Evolutionary conservation across 202 grass and related monocot species (phyloP).

Genomic region (Zizania palustris): DNA sequence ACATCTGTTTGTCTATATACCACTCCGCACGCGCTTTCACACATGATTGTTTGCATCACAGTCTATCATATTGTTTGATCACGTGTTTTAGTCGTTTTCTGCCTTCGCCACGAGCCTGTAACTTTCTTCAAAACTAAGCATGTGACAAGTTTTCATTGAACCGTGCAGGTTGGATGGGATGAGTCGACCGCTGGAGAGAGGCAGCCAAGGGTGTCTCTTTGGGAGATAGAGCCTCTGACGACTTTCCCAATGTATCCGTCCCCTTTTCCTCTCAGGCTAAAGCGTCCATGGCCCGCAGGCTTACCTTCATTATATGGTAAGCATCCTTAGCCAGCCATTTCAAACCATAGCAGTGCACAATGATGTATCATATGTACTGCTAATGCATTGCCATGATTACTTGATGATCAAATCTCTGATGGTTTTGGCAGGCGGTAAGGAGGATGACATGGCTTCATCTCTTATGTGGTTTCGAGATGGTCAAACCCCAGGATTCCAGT

Average conservation of each 20-base stretch:
- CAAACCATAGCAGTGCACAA: conserved; percentile 3
- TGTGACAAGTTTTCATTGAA: conserved; percentile 36
- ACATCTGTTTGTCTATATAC: conserved; percentile 15
- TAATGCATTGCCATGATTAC: neutral
- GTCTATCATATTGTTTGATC: conserved; percentile 8
- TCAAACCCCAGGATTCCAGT: conserved; percentile 68
- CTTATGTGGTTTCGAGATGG: conserved; percentile 69
- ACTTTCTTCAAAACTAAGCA: conserved; percentile 24
- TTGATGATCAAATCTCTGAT: conserved; percentile 19
- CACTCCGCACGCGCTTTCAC: conserved; percentile 2
- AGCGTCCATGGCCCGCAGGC: conserved; percentile 90
- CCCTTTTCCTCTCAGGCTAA: conserved; percentile 87
- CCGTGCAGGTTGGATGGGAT: conserved; percentile 92
- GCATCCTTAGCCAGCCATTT: conserved; percentile 13
- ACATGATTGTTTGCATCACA: conserved; percentile 1
- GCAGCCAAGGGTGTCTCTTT: conserved; percentile 93
- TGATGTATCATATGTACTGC: neutral
- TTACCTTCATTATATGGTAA: conserved; percentile 88
- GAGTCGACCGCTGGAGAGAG: conserved; percentile 95
- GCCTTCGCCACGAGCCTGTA: neutral
- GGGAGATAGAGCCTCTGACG: conserved; percentile 96
- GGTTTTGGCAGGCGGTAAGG: conserved; percentile 71
- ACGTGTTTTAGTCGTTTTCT: conserved; percentile 14
- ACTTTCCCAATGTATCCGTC: conserved; percentile 98
- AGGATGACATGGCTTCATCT: conserved; percentile 67